phyloP scores from a whole-genome alignment of 108 stramenopile species.

The Fragilaria crotonensis region DNA sequence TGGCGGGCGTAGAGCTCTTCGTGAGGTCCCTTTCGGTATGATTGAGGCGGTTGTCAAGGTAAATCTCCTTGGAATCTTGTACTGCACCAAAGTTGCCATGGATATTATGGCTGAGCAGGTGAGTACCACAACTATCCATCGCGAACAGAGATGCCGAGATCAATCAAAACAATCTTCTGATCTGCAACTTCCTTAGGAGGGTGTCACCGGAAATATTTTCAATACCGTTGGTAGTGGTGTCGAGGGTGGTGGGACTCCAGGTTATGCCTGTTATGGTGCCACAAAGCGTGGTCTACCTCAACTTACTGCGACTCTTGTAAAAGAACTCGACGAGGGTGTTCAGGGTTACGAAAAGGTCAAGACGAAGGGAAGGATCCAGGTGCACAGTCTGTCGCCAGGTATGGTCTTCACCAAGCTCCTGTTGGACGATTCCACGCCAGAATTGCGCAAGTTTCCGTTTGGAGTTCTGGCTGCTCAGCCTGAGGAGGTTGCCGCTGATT shows the following conservation, averaged over 20 bases:
- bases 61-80: slow-evolving; percentile 79
- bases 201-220: slow-evolving; percentile 81
- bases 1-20: slow-evolving; percentile 77
- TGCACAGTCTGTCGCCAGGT: slow-evolving; percentile 83
- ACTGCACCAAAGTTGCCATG: slow-evolving; percentile 85
- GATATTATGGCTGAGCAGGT: slow-evolving; percentile 79
- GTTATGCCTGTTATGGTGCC: slow-evolving; percentile 88
- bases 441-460: slow-evolving; percentile 89
- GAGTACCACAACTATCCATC: no score
- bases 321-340: slow-evolving; percentile 82
- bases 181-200: slow-evolving; percentile 38
- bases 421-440: slow-evolving; percentile 85
- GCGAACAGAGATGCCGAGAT: no score
- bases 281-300: slow-evolving; percentile 90
- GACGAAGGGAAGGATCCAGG: slow-evolving; percentile 70
- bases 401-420: slow-evolving; percentile 91
- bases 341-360: slow-evolving; percentile 78
- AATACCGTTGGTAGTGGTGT: slow-evolving; percentile 89
- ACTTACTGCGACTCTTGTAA: slow-evolving; percentile 74
- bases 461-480: slow-evolving; percentile 88
- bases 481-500: slow-evolving; percentile 84
- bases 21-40: slow-evolving; percentile 59
- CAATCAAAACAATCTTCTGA: no score
- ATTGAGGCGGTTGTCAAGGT: slow-evolving; percentile 82
- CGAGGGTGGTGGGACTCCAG: slow-evolving; percentile 89